Conservation (phyloP, 305 asterid species). For the Fraxinus albicans region DNA sequence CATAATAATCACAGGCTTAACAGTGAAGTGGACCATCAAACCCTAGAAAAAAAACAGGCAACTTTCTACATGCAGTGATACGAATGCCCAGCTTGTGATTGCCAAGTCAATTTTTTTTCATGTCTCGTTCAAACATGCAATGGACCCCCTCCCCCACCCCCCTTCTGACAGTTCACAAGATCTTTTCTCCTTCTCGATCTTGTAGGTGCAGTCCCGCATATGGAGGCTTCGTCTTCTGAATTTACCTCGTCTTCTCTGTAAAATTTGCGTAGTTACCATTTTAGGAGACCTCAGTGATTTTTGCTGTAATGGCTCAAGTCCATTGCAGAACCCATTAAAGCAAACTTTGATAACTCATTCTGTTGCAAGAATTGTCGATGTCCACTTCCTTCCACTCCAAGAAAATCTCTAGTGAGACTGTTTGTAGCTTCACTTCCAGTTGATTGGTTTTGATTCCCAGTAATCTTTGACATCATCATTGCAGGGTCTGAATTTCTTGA, state of each 20-base stretch:
- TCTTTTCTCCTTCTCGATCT: conserved; percentile 45
- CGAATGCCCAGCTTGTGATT: conserved; percentile 44
- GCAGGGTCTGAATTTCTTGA: conserved; percentile 26
- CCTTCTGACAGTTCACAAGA: conserved; percentile 79
- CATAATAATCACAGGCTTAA: conserved; percentile 30
- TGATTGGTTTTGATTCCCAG: conserved; percentile 29
- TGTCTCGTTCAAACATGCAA: conserved; percentile 54
- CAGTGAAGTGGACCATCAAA: conserved; percentile 48
- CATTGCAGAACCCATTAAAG: conserved; percentile 33
- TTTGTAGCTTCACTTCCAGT: conserved; percentile 40
- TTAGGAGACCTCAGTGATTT: conserved; percentile 15
- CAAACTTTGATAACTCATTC: conserved; percentile 52
- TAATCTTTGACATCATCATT: conserved; percentile 18
- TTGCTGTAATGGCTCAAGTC: conserved; percentile 45
- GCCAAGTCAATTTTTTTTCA: conserved; percentile 52
- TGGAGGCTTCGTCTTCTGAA: conserved; percentile 7
- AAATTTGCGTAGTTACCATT: not conserved
- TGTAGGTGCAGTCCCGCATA: not conserved
- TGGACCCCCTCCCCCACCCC: conserved; percentile 27
- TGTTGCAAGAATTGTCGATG: conserved; percentile 44
- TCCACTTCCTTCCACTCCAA: conserved; percentile 70
- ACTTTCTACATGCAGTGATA: conserved; percentile 42
- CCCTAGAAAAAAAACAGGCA: conserved; percentile 29
- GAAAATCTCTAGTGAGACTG: conserved; percentile 75
- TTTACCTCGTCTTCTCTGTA: not conserved